Base-by-base conservation (phyloP, 345 rosid genomes). In the Eucalyptus caleyi region DNA sequence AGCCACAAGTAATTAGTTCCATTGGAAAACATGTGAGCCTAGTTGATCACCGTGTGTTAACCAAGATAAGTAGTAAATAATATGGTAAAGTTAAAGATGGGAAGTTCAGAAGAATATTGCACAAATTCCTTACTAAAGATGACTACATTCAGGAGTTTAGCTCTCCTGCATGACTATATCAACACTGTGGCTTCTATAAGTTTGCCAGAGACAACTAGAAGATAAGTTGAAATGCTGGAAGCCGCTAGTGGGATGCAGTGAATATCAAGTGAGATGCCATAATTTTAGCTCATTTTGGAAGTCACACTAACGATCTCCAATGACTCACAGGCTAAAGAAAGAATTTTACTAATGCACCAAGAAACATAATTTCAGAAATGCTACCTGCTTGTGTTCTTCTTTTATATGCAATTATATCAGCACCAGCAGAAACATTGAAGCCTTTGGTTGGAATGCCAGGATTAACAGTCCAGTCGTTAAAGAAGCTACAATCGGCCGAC, bases 401-500 rank as follows among this genome's bases (percentile, higher is more conserved):
- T 90, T 91, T 91, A 67, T 86, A 90, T 87, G 90, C 42, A 69
- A 77, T 69, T 90, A 90, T 90, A 88, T 92, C 91, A 32, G 86
- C 92, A 86, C 77, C 90, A 51, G 91, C 87, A 56, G 92, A 87
- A 88, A 86, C 89, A 88, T 89, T 87, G 60, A 83, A 88, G 86
- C 91, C 90, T 69, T 90, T 91, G 83, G 80, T 90, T 47, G 92
- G 91, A 87, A 89, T 92, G 88, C 94, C 96, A 88, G 98, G 94
- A 90, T 94, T 94, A 89, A 91, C 93, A 87, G 90, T 92, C 99
- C 99, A 95, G 91, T 98, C 98, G 89, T 95, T 95, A 82, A 98
- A 95, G 93, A 95, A 96, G 92, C 97, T 96, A 91, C 98, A 96
- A 92, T 97, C 99, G 53, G 97, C 98, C 60, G 99, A 96, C 96